phyloP scores from a whole-genome alignment of 1,139 yeast genomes.

The Pneumocystis canis region DNA sequence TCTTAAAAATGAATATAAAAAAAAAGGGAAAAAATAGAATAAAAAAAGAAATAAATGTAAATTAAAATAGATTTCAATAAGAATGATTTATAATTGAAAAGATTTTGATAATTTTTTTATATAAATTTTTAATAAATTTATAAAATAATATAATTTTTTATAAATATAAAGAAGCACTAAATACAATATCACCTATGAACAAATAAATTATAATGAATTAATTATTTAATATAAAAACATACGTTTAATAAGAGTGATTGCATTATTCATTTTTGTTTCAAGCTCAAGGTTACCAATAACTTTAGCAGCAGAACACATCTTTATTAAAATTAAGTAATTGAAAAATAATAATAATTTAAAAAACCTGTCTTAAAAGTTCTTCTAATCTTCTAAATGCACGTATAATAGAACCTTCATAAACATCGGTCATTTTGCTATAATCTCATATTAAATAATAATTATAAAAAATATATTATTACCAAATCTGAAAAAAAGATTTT shows the following conservation, averaged over 20 bases:
- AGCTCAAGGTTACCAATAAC: constrained; percentile 80
- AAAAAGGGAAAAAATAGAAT: not conserved
- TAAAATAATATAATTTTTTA: constrained; percentile 16
- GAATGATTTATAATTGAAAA: not conserved
- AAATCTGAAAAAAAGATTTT: constrained; percentile 86
- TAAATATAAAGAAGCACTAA: constrained; percentile 85
- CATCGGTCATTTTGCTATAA: constrained; percentile 75
- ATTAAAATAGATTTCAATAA: too few relatives aligned
- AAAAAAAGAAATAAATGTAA: too few relatives aligned
- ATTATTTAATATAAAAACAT: too few relatives aligned
- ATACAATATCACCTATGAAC: constrained; percentile 89
- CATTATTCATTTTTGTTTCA: constrained; percentile 77
- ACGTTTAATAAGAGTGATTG: constrained; percentile 20
- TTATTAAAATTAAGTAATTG: not conserved
- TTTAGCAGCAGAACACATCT: constrained; percentile 46
- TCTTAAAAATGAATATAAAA: too few relatives aligned
- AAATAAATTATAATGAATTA: constrained; percentile 41
- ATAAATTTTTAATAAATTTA: too few relatives aligned
- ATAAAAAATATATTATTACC: constrained; percentile 22
- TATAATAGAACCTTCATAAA: constrained; percentile 89
- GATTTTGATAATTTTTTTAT: not conserved
- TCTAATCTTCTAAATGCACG: constrained; percentile 88
- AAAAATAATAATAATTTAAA: not conserved
- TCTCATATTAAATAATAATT: not conserved
- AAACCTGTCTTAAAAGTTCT: constrained; percentile 74